These are phyloP conservation scores for Spirogloea muscicola DNA, from an alignment of 139 green algal genomes.

Conservation along the genomic window DNA sequence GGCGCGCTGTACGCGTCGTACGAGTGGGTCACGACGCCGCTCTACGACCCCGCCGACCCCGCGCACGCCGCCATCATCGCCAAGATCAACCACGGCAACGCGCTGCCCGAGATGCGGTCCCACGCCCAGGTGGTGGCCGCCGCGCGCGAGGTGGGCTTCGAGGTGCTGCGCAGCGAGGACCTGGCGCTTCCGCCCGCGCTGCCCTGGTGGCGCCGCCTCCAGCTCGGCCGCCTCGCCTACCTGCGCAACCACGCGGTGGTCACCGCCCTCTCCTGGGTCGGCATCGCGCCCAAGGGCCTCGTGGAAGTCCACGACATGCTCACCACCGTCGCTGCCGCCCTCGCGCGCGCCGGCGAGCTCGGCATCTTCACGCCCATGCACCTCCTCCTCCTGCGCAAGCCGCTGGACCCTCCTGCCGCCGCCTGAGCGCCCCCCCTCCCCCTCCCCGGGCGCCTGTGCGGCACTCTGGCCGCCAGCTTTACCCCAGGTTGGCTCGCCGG, in stretches of 20 bases:
- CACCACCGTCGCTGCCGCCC: conserved; percentile 66
- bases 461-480: too few relatives aligned
- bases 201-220: conserved; percentile 59
- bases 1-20: conserved; percentile 74
- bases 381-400: conserved; percentile 91
- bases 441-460: too few relatives aligned
- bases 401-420: too few relatives aligned
- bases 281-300: conserved; percentile 70
- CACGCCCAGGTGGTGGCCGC: conserved; percentile 78
- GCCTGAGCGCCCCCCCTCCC: too few relatives aligned
- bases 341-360: conserved; percentile 79
- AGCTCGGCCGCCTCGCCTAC: conserved; percentile 40
- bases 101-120: conserved; percentile 88
- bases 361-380: conserved; percentile 97
- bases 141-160: conserved; percentile 62
- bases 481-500: too few relatives aligned
- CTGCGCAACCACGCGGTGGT: conserved; percentile 70
- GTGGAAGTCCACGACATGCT: conserved; percentile 95
- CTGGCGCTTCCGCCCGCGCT: conserved; percentile 51
- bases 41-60: conserved; percentile 77
- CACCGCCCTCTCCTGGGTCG: conserved; percentile 60
- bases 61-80: conserved; percentile 88
- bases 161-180: conserved; percentile 62
- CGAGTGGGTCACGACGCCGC: conserved; percentile 91
- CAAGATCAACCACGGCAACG: conserved; percentile 96